Evolutionary conservation across 208 protist genomes (phyloP), one percentile per base, ranked within the genome.

Genomic region (Leishmania aethiopica): DNA sequence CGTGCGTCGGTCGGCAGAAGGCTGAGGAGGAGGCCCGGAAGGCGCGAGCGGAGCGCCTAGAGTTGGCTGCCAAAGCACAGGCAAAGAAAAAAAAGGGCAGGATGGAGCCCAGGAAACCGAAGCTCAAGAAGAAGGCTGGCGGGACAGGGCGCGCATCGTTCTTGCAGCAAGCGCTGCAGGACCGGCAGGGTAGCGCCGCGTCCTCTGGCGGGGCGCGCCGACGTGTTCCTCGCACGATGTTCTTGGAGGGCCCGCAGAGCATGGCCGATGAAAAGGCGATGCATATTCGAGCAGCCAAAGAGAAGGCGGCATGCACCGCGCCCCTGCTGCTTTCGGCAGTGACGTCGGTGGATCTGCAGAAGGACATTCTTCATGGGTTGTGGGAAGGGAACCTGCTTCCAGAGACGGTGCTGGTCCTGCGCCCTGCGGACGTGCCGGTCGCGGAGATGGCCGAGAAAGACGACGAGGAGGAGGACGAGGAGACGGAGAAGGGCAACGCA

Each of bases 261-360:
- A 82, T 87, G n/a, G 79, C 90, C 62, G 84, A 86, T 57, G 77
- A 86, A 32, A 87, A 90, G 40, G 77, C 71, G 76, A 84, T 74
- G 66, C 85, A 72, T 7, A 89, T 95, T 71, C 66, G 60, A 28
- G 87, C 89, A 8, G 77, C 76, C 4, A 83, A 93, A 69, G 70
- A 88, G 37, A 80, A 81, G 59, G 53, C 13, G 55, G 73, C 84
- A 15, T 74, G 78, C 45, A 72, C 82, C 40, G 81, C 89, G 66
- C 94, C 94, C 10, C 66, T 96, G 71, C 90, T 97, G 25, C 82
- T 97, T 45, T 79, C 75, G 45, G 85, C 81, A 67, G 10, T 85
- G n/a, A 77, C 83, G 17, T 5, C 72, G 28, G 75, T 40, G 1
- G 79, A 80, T 55, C 55, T 85, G 8, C 53, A 86, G 28, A 6